Evolutionary conservation across 2,329 filamentous ascomycete species (phyloP).

Genomic region (Fusarium miscanthi): DNA sequence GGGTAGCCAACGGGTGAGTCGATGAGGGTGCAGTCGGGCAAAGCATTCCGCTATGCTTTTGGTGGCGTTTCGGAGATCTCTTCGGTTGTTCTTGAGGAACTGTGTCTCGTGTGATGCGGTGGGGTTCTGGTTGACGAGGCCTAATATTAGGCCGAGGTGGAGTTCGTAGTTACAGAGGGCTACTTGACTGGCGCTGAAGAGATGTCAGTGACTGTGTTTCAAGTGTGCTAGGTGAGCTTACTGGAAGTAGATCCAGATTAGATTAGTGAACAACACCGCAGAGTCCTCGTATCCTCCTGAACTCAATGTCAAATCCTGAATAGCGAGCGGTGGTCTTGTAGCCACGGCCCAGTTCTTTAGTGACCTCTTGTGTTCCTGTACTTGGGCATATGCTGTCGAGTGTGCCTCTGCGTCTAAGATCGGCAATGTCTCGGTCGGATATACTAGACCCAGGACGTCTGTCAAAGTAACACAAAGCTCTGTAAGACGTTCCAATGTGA

Average conservation of each 20-base stretch:
- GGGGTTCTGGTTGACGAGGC: conserved; percentile 1
- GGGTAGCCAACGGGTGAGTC: conserved; percentile 29
- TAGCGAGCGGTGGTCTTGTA: conserved; percentile 20
- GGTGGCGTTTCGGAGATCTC: conserved; percentile 23
- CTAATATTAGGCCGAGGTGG: conserved; percentile 28
- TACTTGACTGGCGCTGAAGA: conserved; percentile 21
- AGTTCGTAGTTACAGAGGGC: conserved; percentile 34
- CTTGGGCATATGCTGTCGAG: conserved; percentile 19
- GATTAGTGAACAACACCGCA: conserved; percentile 29
- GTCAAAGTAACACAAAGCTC: conserved; percentile 33
- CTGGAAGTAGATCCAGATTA: conserved; percentile 42
- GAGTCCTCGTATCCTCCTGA: conserved; percentile 23
- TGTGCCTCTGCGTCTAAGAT: conserved; percentile 14
- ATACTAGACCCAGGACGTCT: conserved; percentile 28
- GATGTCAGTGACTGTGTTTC: neutral
- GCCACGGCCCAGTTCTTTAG: conserved; percentile 18
- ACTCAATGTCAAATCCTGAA: conserved; percentile 8
- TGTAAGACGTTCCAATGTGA: conserved; percentile 20
- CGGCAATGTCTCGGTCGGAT: conserved; percentile 27
- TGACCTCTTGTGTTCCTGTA: conserved; percentile 21
- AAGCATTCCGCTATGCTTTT: conserved; percentile 35
- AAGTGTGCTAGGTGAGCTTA: neutral
- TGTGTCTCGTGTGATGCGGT: conserved; percentile 4
- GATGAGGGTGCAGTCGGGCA: conserved; percentile 13
- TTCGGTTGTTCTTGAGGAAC: conserved; percentile 30